phyloP scores from a whole-genome alignment of 192 early-diverging fungal genomes.

The Backusella westeae region DNA sequence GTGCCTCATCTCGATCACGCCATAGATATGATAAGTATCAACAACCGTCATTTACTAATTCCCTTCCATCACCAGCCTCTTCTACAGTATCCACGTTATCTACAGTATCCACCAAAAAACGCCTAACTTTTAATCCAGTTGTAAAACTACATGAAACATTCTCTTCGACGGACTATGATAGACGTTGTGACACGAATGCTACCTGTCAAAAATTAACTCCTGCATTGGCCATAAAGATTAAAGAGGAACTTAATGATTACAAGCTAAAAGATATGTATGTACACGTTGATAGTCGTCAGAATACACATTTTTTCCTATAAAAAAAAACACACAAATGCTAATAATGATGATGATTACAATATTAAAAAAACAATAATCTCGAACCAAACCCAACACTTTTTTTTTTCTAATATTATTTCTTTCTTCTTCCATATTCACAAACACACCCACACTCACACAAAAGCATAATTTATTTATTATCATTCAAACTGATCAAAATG shows the following conservation, averaged over 20 bases:
- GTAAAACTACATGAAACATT: conserved; percentile 56
- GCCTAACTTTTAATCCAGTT: background rate
- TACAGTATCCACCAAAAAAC: background rate
- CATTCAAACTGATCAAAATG: conserved; percentile 1
- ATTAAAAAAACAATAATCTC: background rate
- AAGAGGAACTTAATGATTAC: conserved; percentile 93
- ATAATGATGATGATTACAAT: background rate
- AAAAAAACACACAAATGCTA: background rate
- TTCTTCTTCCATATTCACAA: background rate
- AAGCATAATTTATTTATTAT: conserved; percentile 3
- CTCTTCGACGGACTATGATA: conserved; percentile 79
- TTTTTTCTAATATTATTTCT: background rate
- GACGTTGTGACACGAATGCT: conserved; percentile 74
- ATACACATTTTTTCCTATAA: conserved; percentile 75
- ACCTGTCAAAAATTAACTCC: conserved; percentile 86
- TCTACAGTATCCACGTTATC: conserved; percentile 4
- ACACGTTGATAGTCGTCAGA: conserved; percentile 70
- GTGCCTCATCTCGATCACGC: background rate
- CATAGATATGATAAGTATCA: conserved; percentile 1
- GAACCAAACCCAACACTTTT: background rate
- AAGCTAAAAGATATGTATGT: conserved; percentile 91
- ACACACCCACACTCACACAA: background rate
- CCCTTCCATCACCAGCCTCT: conserved; percentile 16
- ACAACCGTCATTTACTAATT: background rate
- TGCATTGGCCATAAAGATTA: conserved; percentile 80